A percentile compares a stretch with the other conserved stretches of the same genome.
Conservation (phyloP, 805 yeast genomes). For the Wickerhamomyces hampshirensis region DNA sequence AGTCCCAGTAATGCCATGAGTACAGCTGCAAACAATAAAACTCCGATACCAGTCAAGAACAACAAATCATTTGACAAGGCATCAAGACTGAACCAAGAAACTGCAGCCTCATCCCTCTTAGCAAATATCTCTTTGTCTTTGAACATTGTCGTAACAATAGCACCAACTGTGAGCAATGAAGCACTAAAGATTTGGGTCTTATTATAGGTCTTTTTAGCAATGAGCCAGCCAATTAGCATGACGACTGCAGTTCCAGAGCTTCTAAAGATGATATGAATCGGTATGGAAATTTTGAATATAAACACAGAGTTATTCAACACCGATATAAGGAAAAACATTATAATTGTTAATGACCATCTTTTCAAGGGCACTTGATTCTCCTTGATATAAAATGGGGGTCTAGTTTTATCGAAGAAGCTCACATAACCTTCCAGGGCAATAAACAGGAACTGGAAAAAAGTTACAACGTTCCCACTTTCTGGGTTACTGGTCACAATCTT, state of each 20-base stretch:
- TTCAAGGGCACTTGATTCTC: constrained; percentile 36
- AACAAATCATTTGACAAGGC: constrained; percentile 12
- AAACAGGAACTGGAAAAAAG: constrained; percentile 53
- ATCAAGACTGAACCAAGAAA: constrained; percentile 1
- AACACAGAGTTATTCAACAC: constrained; percentile 55
- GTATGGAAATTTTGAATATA: constrained; percentile 53
- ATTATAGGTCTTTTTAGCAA: constrained; percentile 43
- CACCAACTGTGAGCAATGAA: constrained; percentile 49
- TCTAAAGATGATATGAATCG: constrained; percentile 61
- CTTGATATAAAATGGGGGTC: constrained; percentile 28
- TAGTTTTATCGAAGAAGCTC: constrained; percentile 29
- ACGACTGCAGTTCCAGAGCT: constrained; percentile 62
- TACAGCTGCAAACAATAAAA: constrained; percentile 44
- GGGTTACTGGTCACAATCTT: constrained; percentile 36
- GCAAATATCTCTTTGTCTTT: constrained; percentile 24
- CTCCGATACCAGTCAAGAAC: constrained; percentile 26
- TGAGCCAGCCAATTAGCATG: constrained; percentile 47
- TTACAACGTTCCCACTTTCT: constrained; percentile 45
- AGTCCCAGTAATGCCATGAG: constrained; percentile 55
- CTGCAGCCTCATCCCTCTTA: constrained; percentile 14
- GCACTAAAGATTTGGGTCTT: constrained; percentile 46
- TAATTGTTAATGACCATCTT: constrained; percentile 42
- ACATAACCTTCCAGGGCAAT: constrained; percentile 42
- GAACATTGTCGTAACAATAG: constrained; percentile 23
- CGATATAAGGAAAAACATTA: constrained; percentile 46